Evolutionary conservation across 495 filamentous ascomycete genomes (phyloP).

Genomic region (Aspergillus asperescens): DNA sequence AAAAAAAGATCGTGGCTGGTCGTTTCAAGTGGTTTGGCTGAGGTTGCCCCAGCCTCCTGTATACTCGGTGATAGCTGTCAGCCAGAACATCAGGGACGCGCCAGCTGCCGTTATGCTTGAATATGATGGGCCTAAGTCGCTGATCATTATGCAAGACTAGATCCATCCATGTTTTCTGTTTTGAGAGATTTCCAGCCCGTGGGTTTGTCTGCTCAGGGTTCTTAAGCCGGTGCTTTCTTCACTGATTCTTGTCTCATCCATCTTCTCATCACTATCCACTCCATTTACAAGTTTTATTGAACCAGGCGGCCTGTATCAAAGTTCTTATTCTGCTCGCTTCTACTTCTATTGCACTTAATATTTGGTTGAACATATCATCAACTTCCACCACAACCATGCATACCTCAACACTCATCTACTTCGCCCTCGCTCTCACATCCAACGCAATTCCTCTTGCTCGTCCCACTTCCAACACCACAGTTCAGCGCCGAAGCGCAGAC

Average conservation of each 20-base stretch:
- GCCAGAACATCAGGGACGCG: constrained; percentile 15
- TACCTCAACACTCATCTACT: constrained; percentile 25
- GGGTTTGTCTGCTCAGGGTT: not conserved
- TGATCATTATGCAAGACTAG: constrained; percentile 10
- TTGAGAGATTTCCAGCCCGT: not conserved
- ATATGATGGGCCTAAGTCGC: constrained; percentile 16
- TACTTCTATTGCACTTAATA: not conserved
- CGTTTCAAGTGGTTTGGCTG: constrained; percentile 9
- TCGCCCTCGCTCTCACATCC: constrained; percentile 30
- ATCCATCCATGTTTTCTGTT: not conserved
- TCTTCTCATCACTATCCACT: not conserved
- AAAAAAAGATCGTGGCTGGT: constrained; percentile 20
- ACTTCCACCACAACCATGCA: constrained; percentile 22
- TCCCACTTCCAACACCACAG: constrained; percentile 19
- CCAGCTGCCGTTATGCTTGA: constrained; percentile 19
- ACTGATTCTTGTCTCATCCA: not conserved
- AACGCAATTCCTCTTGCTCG: constrained; percentile 34
- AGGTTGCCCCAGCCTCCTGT: constrained; percentile 23
- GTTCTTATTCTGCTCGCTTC: not conserved
- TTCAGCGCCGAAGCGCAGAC: constrained; percentile 28
- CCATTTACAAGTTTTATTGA: too few relatives aligned
- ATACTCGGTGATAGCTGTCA: constrained; percentile 12
- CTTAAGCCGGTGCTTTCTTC: constrained; percentile 10
- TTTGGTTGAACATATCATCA: not conserved
- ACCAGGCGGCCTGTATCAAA: too few relatives aligned